A percentile compares a stretch with the other conserved stretches of the same genome.
phyloP scores from a whole-genome alignment of 2,329 filamentous ascomycete species.

The Chalaropsis thielavioides region DNA sequence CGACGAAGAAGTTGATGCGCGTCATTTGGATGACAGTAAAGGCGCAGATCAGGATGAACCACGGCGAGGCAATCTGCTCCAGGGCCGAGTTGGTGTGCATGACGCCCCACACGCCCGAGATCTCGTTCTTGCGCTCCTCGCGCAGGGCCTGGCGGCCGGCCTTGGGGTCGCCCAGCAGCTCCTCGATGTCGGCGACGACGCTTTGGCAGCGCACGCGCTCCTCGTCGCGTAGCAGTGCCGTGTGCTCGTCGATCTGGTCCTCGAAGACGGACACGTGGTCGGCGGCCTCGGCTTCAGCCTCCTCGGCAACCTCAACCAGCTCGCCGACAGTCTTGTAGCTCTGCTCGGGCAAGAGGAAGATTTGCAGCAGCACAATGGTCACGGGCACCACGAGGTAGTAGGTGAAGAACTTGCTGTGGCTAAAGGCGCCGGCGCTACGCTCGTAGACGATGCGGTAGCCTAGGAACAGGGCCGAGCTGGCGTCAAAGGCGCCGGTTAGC shows the following conservation, averaged over 20 bases:
- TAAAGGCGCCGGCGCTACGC: conserved; percentile 39
- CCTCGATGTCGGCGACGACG: conserved; percentile 56
- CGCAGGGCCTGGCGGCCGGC: conserved; percentile 48
- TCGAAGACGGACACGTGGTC: conserved; percentile 26
- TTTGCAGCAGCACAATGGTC: conserved; percentile 50
- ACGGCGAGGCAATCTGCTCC: conserved; percentile 63
- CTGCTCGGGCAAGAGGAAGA: conserved; percentile 56
- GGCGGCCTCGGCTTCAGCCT: conserved; percentile 26
- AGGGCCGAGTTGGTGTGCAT: conserved; percentile 58
- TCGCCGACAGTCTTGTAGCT: conserved; percentile 81
- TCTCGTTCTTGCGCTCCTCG: conserved; percentile 55
- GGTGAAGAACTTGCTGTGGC: conserved; percentile 55
- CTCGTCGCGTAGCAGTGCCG: conserved; percentile 39
- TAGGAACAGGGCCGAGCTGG: conserved; percentile 64
- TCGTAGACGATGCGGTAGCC: conserved; percentile 59
- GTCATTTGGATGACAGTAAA: conserved; percentile 69
- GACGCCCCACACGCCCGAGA: conserved; percentile 72
- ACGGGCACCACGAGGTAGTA: conserved; percentile 55
- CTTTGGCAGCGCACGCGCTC: conserved; percentile 46
- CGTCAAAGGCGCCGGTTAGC: conserved; percentile 70
- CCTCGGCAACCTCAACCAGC: conserved; percentile 58
- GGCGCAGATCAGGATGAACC: conserved; percentile 71
- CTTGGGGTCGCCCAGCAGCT: conserved; percentile 50
- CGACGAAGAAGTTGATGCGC: conserved; percentile 85
- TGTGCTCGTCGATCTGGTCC: conserved; percentile 45